Conservation (phyloP, 192 early-diverging fungal species). For the Kickxella alabastrina region DNA sequence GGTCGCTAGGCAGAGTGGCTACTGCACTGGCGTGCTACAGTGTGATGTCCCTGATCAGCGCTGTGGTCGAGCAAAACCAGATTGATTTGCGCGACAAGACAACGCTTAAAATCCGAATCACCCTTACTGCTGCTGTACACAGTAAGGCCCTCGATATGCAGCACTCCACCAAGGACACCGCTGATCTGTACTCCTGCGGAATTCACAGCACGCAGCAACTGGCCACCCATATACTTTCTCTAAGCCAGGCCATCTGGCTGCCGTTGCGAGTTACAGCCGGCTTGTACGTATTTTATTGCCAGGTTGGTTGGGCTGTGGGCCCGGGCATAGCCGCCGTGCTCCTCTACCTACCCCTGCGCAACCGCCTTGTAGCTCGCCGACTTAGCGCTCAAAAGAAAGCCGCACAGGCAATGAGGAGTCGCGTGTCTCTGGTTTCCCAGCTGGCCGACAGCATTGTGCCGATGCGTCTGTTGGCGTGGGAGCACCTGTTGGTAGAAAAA, state of each 20-base stretch:
- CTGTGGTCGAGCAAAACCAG: slow-evolving; percentile 34
- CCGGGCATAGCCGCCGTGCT: slow-evolving; percentile 17
- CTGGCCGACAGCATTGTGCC: slow-evolving; percentile 24
- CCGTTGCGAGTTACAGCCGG: slow-evolving; percentile 15
- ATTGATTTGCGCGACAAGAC: slow-evolving; percentile 27
- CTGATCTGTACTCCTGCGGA: slow-evolving; percentile 30
- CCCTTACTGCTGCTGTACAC: slow-evolving; percentile 23
- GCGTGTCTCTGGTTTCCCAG: slow-evolving; percentile 8
- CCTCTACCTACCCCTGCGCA: slow-evolving; percentile 30
- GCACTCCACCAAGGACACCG: neutral
- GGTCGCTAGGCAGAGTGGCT: neutral
- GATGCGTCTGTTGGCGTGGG: slow-evolving; percentile 32
- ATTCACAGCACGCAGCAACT: slow-evolving; percentile 9
- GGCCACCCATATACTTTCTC: slow-evolving; percentile 10
- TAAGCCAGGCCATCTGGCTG: slow-evolving; percentile 15
- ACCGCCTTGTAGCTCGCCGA: neutral
- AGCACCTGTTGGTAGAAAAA: neutral
- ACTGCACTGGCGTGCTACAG: slow-evolving; percentile 3
- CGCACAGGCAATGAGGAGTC: neutral
- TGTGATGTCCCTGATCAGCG: neutral
- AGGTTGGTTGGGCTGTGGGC: slow-evolving; percentile 32
- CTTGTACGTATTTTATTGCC: slow-evolving; percentile 30
- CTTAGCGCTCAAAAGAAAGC: neutral
- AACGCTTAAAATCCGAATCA: slow-evolving; percentile 14
- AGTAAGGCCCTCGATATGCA: neutral